phyloP scores from a whole-genome alignment of 192 early-diverging fungal genomes.

The Spinellus fusiger region DNA sequence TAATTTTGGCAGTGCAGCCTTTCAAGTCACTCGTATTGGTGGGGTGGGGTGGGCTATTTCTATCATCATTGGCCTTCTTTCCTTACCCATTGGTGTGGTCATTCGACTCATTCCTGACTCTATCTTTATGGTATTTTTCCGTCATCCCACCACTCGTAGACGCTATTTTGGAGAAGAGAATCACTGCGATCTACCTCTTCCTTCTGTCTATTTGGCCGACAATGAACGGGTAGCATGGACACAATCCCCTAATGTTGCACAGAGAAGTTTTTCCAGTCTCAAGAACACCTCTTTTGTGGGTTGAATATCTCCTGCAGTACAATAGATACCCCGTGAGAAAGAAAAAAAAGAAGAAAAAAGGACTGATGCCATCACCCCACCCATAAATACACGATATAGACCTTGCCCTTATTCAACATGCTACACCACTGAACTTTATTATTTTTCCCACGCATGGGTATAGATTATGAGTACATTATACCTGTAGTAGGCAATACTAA shows the following conservation, averaged over 20 bases:
- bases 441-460: too few relatives aligned
- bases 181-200: background rate
- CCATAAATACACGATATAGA: too few relatives aligned
- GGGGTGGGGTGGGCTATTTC: conserved; percentile 81
- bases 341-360: too few relatives aligned
- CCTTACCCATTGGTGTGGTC: conserved; percentile 79
- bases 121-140: conserved; percentile 32
- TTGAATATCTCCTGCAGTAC: too few relatives aligned
- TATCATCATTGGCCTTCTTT: conserved; percentile 68
- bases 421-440: too few relatives aligned
- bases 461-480: too few relatives aligned
- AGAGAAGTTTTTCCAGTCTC: too few relatives aligned
- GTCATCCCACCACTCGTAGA: conserved; percentile 22
- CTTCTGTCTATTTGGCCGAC: conserved; percentile 27
- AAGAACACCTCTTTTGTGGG: too few relatives aligned
- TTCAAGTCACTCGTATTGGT: conserved; percentile 64
- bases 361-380: too few relatives aligned
- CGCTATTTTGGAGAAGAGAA: conserved; percentile 15
- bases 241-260: background rate
- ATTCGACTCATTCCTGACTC: conserved; percentile 83
- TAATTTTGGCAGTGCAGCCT: conserved; percentile 81
- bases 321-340: too few relatives aligned
- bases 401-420: too few relatives aligned
- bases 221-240: conserved; percentile 41
- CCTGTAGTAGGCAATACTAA: too few relatives aligned